phyloP scores from a whole-genome alignment of 176 grass and related monocot species.

The Triticum urartu region DNA sequence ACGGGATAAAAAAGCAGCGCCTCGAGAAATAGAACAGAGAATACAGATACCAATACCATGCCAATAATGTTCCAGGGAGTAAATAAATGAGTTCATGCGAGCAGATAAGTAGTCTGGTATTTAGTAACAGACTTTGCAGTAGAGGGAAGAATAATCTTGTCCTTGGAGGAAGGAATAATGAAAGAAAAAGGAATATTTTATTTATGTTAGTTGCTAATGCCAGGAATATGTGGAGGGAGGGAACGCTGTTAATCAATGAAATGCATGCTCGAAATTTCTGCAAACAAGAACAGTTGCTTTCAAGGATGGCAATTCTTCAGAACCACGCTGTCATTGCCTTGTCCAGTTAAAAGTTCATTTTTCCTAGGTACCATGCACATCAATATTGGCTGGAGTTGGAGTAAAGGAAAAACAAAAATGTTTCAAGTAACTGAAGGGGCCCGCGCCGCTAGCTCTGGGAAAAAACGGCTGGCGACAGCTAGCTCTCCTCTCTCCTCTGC shows the following conservation, averaged over 20 bases:
- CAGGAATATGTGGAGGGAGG: neutral
- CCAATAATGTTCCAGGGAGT: neutral
- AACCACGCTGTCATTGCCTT: neutral
- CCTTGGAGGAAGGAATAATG: conserved; percentile 23
- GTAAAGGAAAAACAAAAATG: conserved; percentile 36
- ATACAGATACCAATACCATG: neutral
- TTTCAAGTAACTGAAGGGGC: neutral
- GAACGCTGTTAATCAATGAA: conserved; percentile 9
- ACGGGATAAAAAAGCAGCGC: neutral
- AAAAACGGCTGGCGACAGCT: too few relatives aligned
- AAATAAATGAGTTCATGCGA: neutral
- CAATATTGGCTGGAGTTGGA: conserved; percentile 41
- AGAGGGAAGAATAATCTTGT: conserved; percentile 29
- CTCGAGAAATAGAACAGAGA: conserved; percentile 4
- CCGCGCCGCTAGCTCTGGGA: too few relatives aligned
- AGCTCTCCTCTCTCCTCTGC: too few relatives aligned
- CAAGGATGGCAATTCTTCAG: neutral
- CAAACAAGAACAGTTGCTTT: neutral
- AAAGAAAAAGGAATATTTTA: conserved; percentile 2
- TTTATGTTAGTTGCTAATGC: neutral
- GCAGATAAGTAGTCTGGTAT: neutral
- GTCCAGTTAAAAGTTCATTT: conserved; percentile 8
- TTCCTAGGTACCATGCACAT: conserved; percentile 28
- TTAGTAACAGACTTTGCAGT: conserved; percentile 9
- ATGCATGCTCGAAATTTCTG: neutral